Evolutionary conservation across 768 basidiomycete genomes (phyloP), one percentile per base, ranked within the genome.

Genomic region (Pisolithus marmoratus): DNA sequence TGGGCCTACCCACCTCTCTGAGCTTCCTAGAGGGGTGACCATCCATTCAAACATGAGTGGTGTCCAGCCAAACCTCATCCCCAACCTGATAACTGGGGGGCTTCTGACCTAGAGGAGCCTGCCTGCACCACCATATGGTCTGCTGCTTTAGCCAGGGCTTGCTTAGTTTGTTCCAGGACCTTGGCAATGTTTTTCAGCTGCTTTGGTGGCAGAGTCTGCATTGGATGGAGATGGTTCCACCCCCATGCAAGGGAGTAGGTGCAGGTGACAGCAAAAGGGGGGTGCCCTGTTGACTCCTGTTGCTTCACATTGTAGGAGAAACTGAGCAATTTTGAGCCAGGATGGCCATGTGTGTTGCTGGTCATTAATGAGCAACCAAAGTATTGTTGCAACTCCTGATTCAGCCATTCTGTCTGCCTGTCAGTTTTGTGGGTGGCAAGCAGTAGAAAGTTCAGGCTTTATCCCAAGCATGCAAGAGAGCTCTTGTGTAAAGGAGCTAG

Each of bases 361-460:
- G 26, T 26, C 37, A 19, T 38, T 14, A 9, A 12, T 9, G 11
- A 38, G n/a, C 60, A 41, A 22, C 8, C 56, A 52, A 11, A 64
- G 54, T 61, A 57, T 1, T 31, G 29, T 8, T 55, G 55, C 0
- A 63, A 22, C 19, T 49, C 54, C 22, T 55, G 60, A 42, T 63
- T 62, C 26, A 47, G 24, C 11, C 55, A 2, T 49, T 64, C 63
- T 2, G 59, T 62, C 47, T 61, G 58, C 12, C 60, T 58, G 50
- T 70, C 58, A 3, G 67, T n/a, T 61, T 44, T 70, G 63, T 1
- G 70, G 73, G 14, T 19, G 74, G 55, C 64, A 74, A 2, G 70
- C 67, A 0, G 70, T 73, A 5, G 63, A 66, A 8, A 63, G 46
- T 5, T 41, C 19, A 8, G 9, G 15, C 11, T 41, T 41, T 41